Evolutionary conservation across 2,329 filamentous ascomycete species (phyloP).

Genomic region (Colletotrichum trifolii): DNA sequence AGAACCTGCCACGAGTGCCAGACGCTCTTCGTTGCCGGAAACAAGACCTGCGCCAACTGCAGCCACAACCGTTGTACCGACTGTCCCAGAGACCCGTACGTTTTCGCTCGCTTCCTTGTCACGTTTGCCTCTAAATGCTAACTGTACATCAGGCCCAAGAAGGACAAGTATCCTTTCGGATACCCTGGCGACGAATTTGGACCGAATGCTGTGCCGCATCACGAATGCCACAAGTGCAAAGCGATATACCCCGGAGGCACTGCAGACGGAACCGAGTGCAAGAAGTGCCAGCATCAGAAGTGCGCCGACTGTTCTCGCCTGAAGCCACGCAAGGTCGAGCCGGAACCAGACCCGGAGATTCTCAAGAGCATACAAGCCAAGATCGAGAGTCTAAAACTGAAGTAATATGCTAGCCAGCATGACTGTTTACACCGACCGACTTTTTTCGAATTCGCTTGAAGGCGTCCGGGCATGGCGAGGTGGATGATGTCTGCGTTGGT

Average conservation of each 20-base stretch:
- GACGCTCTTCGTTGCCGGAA: slow-evolving; percentile 67
- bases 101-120: slow-evolving; percentile 40
- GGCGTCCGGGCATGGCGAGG: slow-evolving; percentile 26
- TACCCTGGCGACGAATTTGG: slow-evolving; percentile 75
- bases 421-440: slow-evolving; percentile 15
- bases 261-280: slow-evolving; percentile 65
- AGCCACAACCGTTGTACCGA: slow-evolving; percentile 80
- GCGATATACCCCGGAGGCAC: slow-evolving; percentile 64
- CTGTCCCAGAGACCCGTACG: slow-evolving; percentile 84
- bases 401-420: slow-evolving; percentile 13
- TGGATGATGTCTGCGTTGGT: slow-evolving; percentile 21
- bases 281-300: slow-evolving; percentile 69
- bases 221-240: slow-evolving; percentile 72
- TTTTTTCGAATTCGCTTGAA: slow-evolving; percentile 22
- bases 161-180: slow-evolving; percentile 75
- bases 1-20: slow-evolving; percentile 82
- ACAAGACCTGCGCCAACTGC: slow-evolving; percentile 75
- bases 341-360: slow-evolving; percentile 70
- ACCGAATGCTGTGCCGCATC: slow-evolving; percentile 61
- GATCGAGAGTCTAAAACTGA: slow-evolving; percentile 56
- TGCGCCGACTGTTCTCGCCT: slow-evolving; percentile 69
- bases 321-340: slow-evolving; percentile 69
- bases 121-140: slow-evolving; percentile 8
- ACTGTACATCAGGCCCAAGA: slow-evolving; percentile 64
- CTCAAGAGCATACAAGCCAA: slow-evolving; percentile 67